Percentiles rank a stretch among this genome's conserved stretches.
Conservation (phyloP, 1,284 basidiomycete species). For the Leccinum pachyderme region DNA sequence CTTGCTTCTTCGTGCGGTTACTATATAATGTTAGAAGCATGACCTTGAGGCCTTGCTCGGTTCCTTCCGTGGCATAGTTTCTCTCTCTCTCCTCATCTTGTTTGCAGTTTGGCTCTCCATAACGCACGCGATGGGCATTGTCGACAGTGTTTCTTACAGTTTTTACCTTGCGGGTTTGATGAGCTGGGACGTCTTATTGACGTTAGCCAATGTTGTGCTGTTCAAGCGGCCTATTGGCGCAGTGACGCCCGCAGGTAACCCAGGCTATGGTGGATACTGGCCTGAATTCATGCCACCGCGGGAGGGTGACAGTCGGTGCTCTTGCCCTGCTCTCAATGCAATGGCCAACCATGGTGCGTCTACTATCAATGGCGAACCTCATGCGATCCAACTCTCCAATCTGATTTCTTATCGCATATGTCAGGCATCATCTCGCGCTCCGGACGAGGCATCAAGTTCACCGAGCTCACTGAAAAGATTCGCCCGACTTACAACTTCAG, state of each 20-base stretch:
- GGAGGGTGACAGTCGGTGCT: conserved; percentile 62
- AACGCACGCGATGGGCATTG: conserved; percentile 13
- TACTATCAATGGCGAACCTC: background rate
- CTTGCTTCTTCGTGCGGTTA: background rate
- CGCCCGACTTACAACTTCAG: conserved; percentile 66
- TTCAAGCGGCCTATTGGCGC: conserved; percentile 48
- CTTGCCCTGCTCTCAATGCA: conserved; percentile 71
- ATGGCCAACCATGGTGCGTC: conserved; percentile 71
- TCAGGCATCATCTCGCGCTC: conserved; percentile 66
- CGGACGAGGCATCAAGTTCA: conserved; percentile 66
- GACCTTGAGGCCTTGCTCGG: background rate
- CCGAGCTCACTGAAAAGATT: conserved; percentile 47
- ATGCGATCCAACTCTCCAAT: background rate
- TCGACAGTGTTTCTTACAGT: conserved; percentile 29
- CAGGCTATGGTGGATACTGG: conserved; percentile 67
- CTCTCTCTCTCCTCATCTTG: background rate
- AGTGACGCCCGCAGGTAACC: conserved; percentile 55
- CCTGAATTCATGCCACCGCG: conserved; percentile 58
- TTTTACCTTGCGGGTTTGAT: conserved; percentile 38
- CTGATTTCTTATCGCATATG: background rate
- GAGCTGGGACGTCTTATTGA: conserved; percentile 54
- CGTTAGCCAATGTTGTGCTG: conserved; percentile 52
- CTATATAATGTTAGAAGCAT: conserved; percentile 10
- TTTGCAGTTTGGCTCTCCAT: background rate
- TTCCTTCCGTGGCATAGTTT: background rate